Evolutionary conservation across 1,284 basidiomycete genomes (phyloP), one percentile per base, ranked within the genome.

Genomic region (Sutorius eximius): DNA sequence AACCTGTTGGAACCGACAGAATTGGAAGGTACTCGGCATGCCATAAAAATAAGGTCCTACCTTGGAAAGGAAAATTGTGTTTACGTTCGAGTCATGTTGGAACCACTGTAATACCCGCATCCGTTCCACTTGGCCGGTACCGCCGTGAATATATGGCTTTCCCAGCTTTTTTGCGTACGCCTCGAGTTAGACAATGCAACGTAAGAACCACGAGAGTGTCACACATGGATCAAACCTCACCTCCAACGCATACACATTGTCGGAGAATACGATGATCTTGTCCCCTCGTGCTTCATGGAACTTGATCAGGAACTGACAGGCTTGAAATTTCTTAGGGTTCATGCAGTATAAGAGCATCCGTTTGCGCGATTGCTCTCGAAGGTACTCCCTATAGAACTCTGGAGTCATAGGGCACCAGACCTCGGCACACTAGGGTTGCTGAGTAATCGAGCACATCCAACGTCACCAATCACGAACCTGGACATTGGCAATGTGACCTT

Each of bases 341-440:
- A 99, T 99, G 78, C 95, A 98, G 71, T 98, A 98, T 13, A 99
- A 80, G 32, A 99, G 80, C 85, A 97, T 98, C 61, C 93, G 87
- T 72, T 97, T 97, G 54, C 97, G 82, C 37, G 90, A 91, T 71
- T 91, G 89, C 71, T 95, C 93, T 59, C 93, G 83, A 58, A 99
- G 81, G 70, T 99, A 99, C 75, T 99, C 96, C 64, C 93, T 88
- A 73, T 99, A 99, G 71, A 99, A 99, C 71, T 99, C 95, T n/a
- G 97, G 96, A 32, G 97, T 98, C 97, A 99, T 99, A 10, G 95
- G 93, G 69, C 97, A 99, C 97, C 97, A 99, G 7, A 99, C 97
- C 75, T 99, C 97, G 15, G 97, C 97, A 71, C 95, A 98, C 90
- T 95, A 52, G 30, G 12, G 15, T 18, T 24, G 27, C 47, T 61